Evolutionary conservation across 78 protist genomes (phyloP).

Genomic region (Dictyostelium intermedium): DNA sequence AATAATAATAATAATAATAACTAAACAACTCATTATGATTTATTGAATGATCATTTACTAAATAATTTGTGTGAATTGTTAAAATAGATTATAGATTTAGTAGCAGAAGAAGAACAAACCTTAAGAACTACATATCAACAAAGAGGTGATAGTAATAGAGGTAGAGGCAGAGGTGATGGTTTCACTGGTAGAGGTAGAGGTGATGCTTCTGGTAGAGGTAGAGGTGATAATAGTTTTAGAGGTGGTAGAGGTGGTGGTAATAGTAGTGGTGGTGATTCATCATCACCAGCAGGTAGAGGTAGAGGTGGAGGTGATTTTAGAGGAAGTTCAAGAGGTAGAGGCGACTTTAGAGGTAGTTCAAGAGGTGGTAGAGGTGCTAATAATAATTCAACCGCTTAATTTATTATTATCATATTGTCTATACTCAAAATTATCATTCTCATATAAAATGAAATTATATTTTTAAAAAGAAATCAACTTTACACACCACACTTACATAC

Average conservation of each 20-base stretch:
- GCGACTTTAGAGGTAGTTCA: conserved; percentile 3
- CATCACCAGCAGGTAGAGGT: not conserved
- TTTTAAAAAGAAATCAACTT: not conserved
- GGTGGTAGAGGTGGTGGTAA: not conserved
- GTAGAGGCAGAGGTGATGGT: conserved; percentile 25
- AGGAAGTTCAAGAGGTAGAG: not conserved
- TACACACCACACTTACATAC: too few species aligned
- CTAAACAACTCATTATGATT: too few species aligned
- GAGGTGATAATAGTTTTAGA: conserved; percentile 5
- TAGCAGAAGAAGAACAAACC: conserved; percentile 70
- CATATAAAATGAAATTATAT: not conserved
- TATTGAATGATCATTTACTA: not conserved
- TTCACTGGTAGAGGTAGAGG: conserved; percentile 9
- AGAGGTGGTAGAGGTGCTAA: conserved; percentile 27
- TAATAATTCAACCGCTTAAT: not conserved
- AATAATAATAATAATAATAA: not conserved
- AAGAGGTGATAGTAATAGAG: not conserved
- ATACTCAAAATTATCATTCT: not conserved
- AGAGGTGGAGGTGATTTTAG: not conserved
- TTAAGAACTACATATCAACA: conserved; percentile 8
- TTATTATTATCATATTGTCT: too few species aligned
- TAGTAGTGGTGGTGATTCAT: not conserved
- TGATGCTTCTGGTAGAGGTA: conserved; percentile 30
- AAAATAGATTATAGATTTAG: conserved; percentile 62
- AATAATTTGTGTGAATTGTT: not conserved